Evolutionary conservation across 2,329 filamentous ascomycete species (phyloP).

Genomic region (Blumeria hordei): DNA sequence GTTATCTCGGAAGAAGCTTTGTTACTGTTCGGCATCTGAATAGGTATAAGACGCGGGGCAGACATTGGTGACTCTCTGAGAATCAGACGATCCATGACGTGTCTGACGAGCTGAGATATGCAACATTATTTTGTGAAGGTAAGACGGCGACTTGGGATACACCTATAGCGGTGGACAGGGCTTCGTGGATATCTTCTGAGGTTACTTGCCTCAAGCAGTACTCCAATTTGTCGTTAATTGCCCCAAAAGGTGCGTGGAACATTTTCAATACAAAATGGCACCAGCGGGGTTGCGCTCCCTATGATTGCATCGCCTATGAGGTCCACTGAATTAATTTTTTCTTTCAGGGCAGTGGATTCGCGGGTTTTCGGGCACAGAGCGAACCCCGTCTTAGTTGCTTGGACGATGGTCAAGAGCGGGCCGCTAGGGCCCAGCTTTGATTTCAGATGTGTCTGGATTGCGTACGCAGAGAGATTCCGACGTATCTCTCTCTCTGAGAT

Average conservation of each 20-base stretch:
- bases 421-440: too few relatives aligned
- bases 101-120: background rate
- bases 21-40: background rate
- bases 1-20: background rate
- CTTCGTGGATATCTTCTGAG: background rate
- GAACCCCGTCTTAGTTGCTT: too few relatives aligned
- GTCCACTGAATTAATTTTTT: too few relatives aligned
- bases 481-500: too few relatives aligned
- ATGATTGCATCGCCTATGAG: too few relatives aligned
- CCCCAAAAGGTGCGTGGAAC: background rate
- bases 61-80: background rate
- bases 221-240: background rate
- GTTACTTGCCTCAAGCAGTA: background rate
- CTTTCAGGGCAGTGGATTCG: too few relatives aligned
- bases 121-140: background rate
- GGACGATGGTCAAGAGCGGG: too few relatives aligned
- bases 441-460: too few relatives aligned
- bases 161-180: background rate
- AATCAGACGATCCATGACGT: background rate
- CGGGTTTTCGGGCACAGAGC: too few relatives aligned
- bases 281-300: too few relatives aligned
- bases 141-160: background rate
- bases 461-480: too few relatives aligned
- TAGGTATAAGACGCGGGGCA: background rate
- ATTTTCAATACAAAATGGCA: background rate